A percentile compares a stretch with the other conserved stretches of the same genome.
Conservation (phyloP, 768 basidiomycete species). For the Tricholoma furcatifolium region DNA sequence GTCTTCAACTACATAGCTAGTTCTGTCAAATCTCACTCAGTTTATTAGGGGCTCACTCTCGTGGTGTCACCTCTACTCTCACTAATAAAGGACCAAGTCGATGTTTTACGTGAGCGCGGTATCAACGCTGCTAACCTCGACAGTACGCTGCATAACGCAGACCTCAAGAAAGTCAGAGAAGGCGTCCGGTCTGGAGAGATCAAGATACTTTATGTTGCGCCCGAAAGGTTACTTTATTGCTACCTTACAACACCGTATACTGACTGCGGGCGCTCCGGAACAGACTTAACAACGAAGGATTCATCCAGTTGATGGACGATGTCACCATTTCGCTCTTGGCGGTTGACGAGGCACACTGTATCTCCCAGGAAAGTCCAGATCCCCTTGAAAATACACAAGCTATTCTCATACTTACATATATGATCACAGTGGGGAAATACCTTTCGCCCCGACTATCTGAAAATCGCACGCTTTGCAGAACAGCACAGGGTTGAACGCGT, state of each 20-base stretch:
- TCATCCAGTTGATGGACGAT: constrained; percentile 33
- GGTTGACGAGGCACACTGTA: constrained; percentile 50
- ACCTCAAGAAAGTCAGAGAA: constrained; percentile 10
- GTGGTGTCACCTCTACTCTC: no score
- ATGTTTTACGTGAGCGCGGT: constrained; percentile 7
- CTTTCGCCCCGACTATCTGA: constrained; percentile 16
- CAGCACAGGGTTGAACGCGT: constrained; percentile 14
- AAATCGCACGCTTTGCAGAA: constrained; percentile 15
- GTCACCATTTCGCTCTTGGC: constrained; percentile 46
- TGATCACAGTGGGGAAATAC: constrained; percentile 14
- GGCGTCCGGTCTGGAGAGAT: constrained; percentile 11
- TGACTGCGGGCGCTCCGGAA: not conserved
- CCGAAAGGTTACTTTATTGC: constrained; percentile 9
- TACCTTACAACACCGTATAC: not conserved
- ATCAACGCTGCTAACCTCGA: constrained; percentile 16
- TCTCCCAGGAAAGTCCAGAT: constrained; percentile 32
- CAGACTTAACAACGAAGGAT: constrained; percentile 17
- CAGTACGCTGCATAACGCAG: constrained; percentile 7
- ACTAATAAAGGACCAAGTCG: constrained; percentile 3
- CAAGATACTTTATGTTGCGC: constrained; percentile 16
- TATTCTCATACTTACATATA: not conserved
- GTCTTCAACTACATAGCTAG: not conserved
- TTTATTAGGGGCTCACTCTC: constrained; percentile 12
- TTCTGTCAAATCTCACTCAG: not conserved
- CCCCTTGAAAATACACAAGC: not conserved